A percentile compares a stretch with the other conserved stretches of the same genome.
Conservation (phyloP, 352 stramenopile species). For the Pilasporangium apinafurcum region DNA sequence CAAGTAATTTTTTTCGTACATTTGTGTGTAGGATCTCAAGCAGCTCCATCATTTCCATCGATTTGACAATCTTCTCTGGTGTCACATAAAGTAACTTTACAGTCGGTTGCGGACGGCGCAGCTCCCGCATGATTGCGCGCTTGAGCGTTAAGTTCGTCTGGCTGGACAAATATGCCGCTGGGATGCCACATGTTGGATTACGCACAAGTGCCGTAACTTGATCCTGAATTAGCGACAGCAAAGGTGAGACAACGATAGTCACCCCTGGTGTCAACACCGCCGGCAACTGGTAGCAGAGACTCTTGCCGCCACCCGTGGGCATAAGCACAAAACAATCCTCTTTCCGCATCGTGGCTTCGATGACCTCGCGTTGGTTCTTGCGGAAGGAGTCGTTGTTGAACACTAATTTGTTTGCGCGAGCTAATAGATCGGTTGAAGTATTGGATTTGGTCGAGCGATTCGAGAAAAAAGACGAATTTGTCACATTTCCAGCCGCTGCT, state of each 20-base stretch:
- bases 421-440: conserved; percentile 22
- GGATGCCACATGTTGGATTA: conserved; percentile 55
- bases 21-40: conserved; percentile 42
- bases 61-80: conserved; percentile 91
- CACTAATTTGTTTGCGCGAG: conserved; percentile 48
- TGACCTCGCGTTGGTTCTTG: conserved; percentile 88
- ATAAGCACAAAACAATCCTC: conserved; percentile 94
- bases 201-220: conserved; percentile 83
- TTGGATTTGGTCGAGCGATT: not conserved
- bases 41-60: conserved; percentile 60
- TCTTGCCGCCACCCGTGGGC: conserved; percentile 90
- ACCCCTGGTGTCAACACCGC: conserved; percentile 65
- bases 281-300: conserved; percentile 89
- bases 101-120: conserved; percentile 60
- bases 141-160: conserved; percentile 60
- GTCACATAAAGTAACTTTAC: conserved; percentile 93
- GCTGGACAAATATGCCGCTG: conserved; percentile 68
- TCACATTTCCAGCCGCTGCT: not conserved
- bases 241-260: conserved; percentile 91
- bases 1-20: too few relatives aligned
- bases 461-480: conserved; percentile 1
- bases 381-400: conserved; percentile 84
- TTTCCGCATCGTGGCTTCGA: conserved; percentile 86
- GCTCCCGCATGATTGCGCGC: conserved; percentile 67
- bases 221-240: conserved; percentile 94